phyloP scores from a whole-genome alignment of 2,329 filamentous ascomycete species.

The Gyromitra esculenta region DNA sequence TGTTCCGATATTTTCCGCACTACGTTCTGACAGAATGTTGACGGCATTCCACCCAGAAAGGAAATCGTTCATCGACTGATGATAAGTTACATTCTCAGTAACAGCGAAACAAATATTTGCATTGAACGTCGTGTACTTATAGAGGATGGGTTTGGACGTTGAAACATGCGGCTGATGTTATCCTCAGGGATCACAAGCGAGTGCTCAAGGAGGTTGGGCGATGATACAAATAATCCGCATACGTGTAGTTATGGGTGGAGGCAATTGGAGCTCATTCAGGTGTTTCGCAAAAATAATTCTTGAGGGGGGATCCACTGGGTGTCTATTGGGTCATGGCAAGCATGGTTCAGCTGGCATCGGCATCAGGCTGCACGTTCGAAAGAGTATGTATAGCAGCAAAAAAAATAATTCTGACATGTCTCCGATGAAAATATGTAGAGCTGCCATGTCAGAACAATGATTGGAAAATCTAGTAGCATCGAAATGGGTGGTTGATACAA shows the following conservation, averaged over 20 bases:
- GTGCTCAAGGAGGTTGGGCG: background rate
- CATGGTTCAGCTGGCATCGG: constrained; percentile 21
- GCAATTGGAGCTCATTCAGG: constrained; percentile 11
- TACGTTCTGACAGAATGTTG: background rate
- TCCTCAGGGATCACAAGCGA: constrained; percentile 6
- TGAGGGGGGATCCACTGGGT: background rate
- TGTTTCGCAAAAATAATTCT: constrained; percentile 6
- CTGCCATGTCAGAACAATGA: constrained; percentile 8
- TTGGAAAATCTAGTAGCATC: constrained; percentile 28
- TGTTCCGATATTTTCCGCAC: constrained; percentile 36
- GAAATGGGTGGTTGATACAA: constrained; percentile 5
- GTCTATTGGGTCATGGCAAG: background rate
- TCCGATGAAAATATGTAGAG: constrained; percentile 3
- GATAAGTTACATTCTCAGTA: constrained; percentile 1
- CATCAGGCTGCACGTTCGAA: constrained; percentile 3
- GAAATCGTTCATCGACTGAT: background rate
- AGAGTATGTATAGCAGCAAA: background rate
- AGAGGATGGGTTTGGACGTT: too few relatives aligned
- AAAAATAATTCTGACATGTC: background rate
- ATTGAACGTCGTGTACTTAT: too few relatives aligned
- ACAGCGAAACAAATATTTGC: constrained; percentile 1
- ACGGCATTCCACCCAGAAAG: background rate
- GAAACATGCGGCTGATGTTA: constrained; percentile 29
- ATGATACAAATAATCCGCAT: background rate
- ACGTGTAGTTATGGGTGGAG: background rate